These are phyloP conservation scores for Pythium monospermum DNA, from an alignment of 352 stramenopile species.

Conservation along the genomic window DNA sequence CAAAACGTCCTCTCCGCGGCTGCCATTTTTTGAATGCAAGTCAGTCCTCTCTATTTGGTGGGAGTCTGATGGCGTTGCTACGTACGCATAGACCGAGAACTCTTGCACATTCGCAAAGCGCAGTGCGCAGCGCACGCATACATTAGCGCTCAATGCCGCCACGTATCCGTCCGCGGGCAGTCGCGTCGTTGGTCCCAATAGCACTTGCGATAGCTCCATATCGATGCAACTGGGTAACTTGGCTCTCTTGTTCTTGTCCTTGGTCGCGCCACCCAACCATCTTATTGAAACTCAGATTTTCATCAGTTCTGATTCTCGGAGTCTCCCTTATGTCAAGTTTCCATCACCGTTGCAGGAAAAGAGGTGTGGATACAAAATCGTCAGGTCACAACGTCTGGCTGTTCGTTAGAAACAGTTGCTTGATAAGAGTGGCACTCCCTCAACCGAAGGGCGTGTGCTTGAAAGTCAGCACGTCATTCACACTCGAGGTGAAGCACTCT, in stretches of 20 bases:
- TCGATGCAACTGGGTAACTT: neutral
- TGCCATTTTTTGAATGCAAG: neutral
- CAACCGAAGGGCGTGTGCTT: neutral
- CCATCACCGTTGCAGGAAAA: neutral
- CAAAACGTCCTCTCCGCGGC: conserved; percentile 15
- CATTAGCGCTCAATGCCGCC: conserved; percentile 18
- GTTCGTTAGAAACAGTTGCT: neutral
- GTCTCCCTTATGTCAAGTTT: neutral
- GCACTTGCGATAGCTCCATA: neutral
- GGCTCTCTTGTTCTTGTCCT: neutral
- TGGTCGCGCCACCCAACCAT: neutral
- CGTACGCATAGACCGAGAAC: conserved; percentile 46
- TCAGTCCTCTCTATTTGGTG: neutral
- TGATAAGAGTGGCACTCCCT: neutral
- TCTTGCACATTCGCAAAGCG: conserved; percentile 52
- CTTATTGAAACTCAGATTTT: neutral
- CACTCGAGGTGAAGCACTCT: neutral
- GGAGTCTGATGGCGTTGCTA: neutral
- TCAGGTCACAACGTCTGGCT: neutral
- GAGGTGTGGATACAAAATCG: neutral
- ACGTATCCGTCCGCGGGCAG: conserved; percentile 33
- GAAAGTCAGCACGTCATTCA: conserved; percentile 24
- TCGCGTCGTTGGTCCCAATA: conserved; percentile 11
- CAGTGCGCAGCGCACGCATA: conserved; percentile 69
- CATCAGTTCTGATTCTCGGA: neutral